Base-by-base conservation (phyloP, 129 eudicot genomes). In the Ambrosia trifida region DNA sequence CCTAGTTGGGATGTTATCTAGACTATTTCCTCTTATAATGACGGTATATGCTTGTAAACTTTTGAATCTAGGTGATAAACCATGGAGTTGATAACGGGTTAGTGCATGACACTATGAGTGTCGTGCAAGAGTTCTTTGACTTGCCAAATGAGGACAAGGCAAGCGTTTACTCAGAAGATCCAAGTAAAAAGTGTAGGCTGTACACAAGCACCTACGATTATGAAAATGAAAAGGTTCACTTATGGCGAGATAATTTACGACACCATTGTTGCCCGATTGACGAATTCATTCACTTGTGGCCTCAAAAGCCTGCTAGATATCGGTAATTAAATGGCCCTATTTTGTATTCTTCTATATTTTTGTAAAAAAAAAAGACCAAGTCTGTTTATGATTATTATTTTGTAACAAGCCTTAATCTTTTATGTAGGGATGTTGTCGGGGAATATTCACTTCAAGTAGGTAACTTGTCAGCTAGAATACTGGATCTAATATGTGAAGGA, bases 211-310 rank as follows among this genome's bases (percentile, higher is more conserved):
- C 87, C 54, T 73, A 38, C 28, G 79, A 71, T 44, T 85, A 38
- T 35, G 75, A 75, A 0, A 53, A 60, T 12, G 83, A 90, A 41
- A 68, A 76, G 58, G 18, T 72, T 76, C 77, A 81, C 58, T 54
- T 63, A 7, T 81, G 81, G 84, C 71, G 72, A 38, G 97, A 90
- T 32, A 78, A 83, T 49, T 45, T 90, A 33, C 85, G 86, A 61
- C 91, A 85, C 68, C 72, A 69, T 20, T 91, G 95, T 66, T 69
- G 79, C 67, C 95, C 91, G 30, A 70, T 85, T 60, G 72, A 81
- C 7, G 75, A 83, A 19, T 87, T 82, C 74, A 62, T 81, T 71
- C 78, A 68, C 62, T 52, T 33, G 41, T 87, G 97, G 95, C 88
- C 97, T 51, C 50, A 75, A 65, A 87, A 83, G 14, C 95, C 89